Percentiles rank a stretch among this genome's conserved stretches.
phyloP scores from a whole-genome alignment of 2,329 filamentous ascomycete genomes.

The Sporothrix brasiliensis region DNA sequence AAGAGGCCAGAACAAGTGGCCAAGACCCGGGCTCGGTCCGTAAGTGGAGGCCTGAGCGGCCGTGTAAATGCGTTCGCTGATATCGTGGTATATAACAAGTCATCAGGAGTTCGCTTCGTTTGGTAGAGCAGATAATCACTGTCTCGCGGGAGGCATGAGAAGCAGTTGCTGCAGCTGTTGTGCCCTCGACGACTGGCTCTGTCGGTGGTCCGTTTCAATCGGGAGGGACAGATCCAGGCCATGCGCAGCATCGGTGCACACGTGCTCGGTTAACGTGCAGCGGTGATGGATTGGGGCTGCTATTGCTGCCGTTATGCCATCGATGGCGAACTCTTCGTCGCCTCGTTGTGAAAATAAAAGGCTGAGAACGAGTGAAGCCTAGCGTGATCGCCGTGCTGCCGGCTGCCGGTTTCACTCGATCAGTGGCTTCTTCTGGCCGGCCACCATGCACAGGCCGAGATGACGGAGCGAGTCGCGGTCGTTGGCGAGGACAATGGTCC shows the following conservation, averaged over 20 bases:
- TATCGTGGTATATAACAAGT: background rate
- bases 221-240: too few species aligned
- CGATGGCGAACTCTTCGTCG: too few species aligned
- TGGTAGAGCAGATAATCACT: too few species aligned
- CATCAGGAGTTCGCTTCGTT: background rate
- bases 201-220: too few species aligned
- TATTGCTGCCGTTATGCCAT: too few species aligned
- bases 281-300: too few species aligned
- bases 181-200: too few species aligned
- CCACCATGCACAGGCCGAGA: conserved; percentile 65
- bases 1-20: background rate
- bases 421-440: conserved; percentile 65
- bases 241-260: too few species aligned
- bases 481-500: conserved; percentile 75
- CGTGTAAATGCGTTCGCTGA: background rate
- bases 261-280: too few species aligned
- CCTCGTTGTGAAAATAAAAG: background rate
- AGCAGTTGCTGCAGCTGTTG: too few species aligned
- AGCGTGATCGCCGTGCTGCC: background rate
- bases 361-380: background rate
- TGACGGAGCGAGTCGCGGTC: conserved; percentile 68
- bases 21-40: background rate
- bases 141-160: too few species aligned
- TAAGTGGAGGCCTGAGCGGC: background rate
- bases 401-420: conserved; percentile 54